Evolutionary conservation across 202 grass and related monocot genomes (phyloP).

Genomic region (Schoenoplectus tabernaemontani): DNA sequence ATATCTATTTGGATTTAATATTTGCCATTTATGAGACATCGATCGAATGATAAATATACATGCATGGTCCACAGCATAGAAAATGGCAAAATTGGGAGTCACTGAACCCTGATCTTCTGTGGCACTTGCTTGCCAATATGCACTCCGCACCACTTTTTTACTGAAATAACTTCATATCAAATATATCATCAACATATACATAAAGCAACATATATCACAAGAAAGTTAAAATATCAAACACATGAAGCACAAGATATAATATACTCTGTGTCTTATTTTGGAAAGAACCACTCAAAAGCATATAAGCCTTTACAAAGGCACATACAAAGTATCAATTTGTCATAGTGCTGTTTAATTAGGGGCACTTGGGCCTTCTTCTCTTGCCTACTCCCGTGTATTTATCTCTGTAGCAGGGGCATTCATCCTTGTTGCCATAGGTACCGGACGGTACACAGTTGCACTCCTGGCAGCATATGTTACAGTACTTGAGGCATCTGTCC

Average conservation of each 20-base stretch:
- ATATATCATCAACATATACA: not conserved
- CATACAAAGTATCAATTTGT: not conserved
- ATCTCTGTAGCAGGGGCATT: constrained; percentile 96
- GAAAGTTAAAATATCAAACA: not conserved
- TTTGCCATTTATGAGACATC: not conserved
- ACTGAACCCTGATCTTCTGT: not conserved
- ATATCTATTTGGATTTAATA: not conserved
- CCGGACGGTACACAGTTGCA: constrained; percentile 87
- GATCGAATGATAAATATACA: not conserved
- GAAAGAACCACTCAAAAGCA: not conserved
- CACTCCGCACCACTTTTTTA: not conserved
- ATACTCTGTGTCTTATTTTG: not conserved
- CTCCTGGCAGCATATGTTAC: constrained; percentile 62
- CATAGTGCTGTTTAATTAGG: constrained; percentile 20
- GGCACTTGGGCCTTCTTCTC: constrained; percentile 76
- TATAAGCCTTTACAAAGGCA: constrained; percentile 14
- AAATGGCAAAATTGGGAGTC: not conserved
- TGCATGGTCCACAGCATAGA: not conserved
- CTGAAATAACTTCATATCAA: not conserved
- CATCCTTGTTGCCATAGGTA: constrained; percentile 75
- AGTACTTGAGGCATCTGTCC: constrained; percentile 91
- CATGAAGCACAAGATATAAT: not conserved
- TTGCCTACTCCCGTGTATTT: constrained; percentile 54
- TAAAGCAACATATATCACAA: constrained; percentile 2
- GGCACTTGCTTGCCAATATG: not conserved